phyloP scores from a whole-genome alignment of 1,139 yeast species.

The Hansenula sp. region DNA sequence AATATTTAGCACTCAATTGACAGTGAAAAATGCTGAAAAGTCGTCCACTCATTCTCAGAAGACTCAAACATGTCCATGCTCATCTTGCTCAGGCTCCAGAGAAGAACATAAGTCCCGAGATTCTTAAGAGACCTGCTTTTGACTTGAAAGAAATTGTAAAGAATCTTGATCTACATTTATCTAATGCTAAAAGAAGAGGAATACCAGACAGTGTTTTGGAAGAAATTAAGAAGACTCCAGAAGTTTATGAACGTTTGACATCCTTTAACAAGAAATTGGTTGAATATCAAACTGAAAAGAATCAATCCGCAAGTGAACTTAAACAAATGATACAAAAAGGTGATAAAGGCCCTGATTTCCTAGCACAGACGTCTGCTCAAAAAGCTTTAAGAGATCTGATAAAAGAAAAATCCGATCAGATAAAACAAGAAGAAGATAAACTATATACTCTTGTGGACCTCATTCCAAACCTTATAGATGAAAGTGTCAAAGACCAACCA shows the following conservation, averaged over 20 bases:
- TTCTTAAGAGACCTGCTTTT: conserved; percentile 37
- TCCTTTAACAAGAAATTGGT: conserved; percentile 10
- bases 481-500: conserved; percentile 44
- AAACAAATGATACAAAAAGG: conserved; percentile 5
- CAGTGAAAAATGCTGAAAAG: too few relatives aligned
- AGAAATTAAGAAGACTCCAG: conserved; percentile 30
- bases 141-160: conserved; percentile 45
- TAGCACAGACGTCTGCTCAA: background rate
- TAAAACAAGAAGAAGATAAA: conserved; percentile 34
- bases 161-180: conserved; percentile 34
- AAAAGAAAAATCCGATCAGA: conserved; percentile 30
- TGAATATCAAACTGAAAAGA: conserved; percentile 23
- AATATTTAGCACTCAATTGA: too few relatives aligned
- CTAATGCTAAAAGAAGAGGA: conserved; percentile 45
- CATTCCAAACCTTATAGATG: conserved; percentile 66
- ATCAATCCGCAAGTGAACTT: conserved; percentile 20
- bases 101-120: background rate
- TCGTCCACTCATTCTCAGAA: too few relatives aligned
- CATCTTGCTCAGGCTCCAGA: too few relatives aligned
- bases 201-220: conserved; percentile 26
- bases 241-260: conserved; percentile 21
- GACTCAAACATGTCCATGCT: background rate
- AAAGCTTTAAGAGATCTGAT: conserved; percentile 26
- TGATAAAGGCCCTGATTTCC: background rate
- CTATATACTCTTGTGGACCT: conserved; percentile 41